Conservation (phyloP, 192 early-diverging fungal genomes). For the Mortierella claussenii region DNA sequence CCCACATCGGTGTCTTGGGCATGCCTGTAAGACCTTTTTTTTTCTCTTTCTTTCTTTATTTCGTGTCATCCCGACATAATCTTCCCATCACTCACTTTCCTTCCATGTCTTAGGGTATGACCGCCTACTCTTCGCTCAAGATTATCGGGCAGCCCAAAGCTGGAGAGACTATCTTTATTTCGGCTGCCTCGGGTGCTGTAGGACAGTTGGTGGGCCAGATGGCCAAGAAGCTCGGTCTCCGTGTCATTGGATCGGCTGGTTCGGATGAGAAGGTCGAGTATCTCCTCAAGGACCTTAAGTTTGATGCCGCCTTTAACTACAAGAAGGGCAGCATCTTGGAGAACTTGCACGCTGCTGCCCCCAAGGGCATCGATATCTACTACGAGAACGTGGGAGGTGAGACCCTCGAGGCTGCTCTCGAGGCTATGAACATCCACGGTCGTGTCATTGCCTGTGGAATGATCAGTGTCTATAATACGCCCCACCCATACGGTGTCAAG, state of each 20-base stretch:
- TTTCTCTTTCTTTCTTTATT: no score
- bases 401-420: conserved; percentile 76
- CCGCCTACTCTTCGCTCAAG: conserved; percentile 50
- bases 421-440: conserved; percentile 68
- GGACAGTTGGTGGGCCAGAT: conserved; percentile 80
- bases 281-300: conserved; percentile 69
- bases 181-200: conserved; percentile 85
- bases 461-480: conserved; percentile 78
- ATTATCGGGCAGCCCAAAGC: conserved; percentile 78
- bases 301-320: conserved; percentile 90
- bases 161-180: conserved; percentile 87
- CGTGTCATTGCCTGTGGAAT: conserved; percentile 79
- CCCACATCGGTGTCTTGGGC: conserved; percentile 36
- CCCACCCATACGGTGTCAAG: conserved; percentile 63
- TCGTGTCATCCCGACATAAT: background rate
- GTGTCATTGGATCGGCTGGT: conserved; percentile 81
- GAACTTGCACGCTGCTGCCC: conserved; percentile 67
- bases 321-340: conserved; percentile 67
- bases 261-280: conserved; percentile 80
- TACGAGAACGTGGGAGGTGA: conserved; percentile 87
- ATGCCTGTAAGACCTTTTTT: conserved; percentile 48
- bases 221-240: conserved; percentile 75
- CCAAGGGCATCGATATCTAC: conserved; percentile 85
- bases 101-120: conserved; percentile 49
- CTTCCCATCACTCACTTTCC: background rate